Base-by-base conservation (phyloP, 805 yeast species). In the Kodamaea jinghongensis region DNA sequence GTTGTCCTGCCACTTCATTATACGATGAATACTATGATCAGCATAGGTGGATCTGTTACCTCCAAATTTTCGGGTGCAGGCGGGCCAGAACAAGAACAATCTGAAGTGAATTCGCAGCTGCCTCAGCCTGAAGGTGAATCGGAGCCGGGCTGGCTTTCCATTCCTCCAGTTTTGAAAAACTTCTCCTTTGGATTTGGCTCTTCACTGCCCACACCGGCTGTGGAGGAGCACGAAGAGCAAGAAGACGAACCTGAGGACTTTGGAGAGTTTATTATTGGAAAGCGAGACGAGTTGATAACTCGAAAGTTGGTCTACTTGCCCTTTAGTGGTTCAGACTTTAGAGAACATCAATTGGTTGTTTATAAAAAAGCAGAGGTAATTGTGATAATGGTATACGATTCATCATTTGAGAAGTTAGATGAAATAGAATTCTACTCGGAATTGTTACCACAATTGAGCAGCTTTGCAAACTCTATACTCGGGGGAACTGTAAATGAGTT, bases 1-100 rank as follows among this genome's bases (percentile, higher is more conserved):
- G 65, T 68, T 4, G 55, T 67, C 7, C 64, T 54, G 62, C 74
- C 74, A 1, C 31, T 69, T 4, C 60, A 52, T 34, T 56, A 51
- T 30, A 66, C 73, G 1, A 56, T 68, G 31, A 60, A 52, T 34
- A 64, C 65, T 10, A 54, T 67, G 51, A 54, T 51, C 39, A 52
- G 47, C n/a, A 40, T 58, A 7, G 56, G 61, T 12, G 41, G 40
- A 3, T 28, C 37, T 9, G 46, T 34, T 11, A 16, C 41, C 6
- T 28, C 34, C 14, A 39, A 10, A 16, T 28, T 28, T 30, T 27
- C 36, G 9, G 33, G 34, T 4, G 10, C 32, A 20, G 15, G 15
- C 12, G 28, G 16, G 16, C 6, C 28, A 10, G 31, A 26, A 14
- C 23, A 11, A 25, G 26, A 10, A 20, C 3, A 10, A 20, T 23